phyloP scores from a whole-genome alignment of 352 stramenopile species.

The Phytophthora vignae region DNA sequence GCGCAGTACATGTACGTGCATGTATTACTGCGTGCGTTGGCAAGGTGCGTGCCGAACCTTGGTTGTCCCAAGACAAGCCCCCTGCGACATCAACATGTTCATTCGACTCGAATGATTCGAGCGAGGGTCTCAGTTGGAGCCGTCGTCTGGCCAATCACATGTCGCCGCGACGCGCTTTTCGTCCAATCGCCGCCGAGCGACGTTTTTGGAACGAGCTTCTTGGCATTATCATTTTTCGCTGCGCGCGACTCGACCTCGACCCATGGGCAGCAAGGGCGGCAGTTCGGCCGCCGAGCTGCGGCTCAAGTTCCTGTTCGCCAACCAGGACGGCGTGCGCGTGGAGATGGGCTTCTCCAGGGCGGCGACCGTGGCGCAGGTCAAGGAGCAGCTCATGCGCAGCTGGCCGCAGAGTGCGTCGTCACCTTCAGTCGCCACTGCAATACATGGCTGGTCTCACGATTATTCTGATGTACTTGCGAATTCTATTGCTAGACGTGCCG shows the following conservation, averaged over 20 bases:
- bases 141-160: conserved; percentile 19
- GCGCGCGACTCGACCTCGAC: background rate
- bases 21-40: too few species aligned
- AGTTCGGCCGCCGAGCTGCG: conserved; percentile 60
- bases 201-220: conserved; percentile 1
- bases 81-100: background rate
- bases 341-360: conserved; percentile 63
- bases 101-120: too few species aligned
- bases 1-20: too few species aligned
- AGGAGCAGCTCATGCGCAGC: conserved; percentile 68
- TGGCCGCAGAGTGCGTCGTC: conserved; percentile 63
- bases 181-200: conserved; percentile 1
- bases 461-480: background rate
- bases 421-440: background rate
- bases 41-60: too few species aligned
- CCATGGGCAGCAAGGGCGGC: conserved; percentile 28
- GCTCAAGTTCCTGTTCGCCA: conserved; percentile 90
- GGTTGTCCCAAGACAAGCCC: background rate
- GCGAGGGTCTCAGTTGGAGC: conserved; percentile 2
- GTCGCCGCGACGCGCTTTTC: background rate
- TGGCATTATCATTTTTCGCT: background rate
- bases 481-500: conserved; percentile 44
- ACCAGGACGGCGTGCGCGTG: conserved; percentile 79
- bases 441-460: background rate
- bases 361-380: conserved; percentile 64